Evolutionary conservation across 768 basidiomycete species (phyloP).

Genomic region (Botryobasidium botryosum): DNA sequence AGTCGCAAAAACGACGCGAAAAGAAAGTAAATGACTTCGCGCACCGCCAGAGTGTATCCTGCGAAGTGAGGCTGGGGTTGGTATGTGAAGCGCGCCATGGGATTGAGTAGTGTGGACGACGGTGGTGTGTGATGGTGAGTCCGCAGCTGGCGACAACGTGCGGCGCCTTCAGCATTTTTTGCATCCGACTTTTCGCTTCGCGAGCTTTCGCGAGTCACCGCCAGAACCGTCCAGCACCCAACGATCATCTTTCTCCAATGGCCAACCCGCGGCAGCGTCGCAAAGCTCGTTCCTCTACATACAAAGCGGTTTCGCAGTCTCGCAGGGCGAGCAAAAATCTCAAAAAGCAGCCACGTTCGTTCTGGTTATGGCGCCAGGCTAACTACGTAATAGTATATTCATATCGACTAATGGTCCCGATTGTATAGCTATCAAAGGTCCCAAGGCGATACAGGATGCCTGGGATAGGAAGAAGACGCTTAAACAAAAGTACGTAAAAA

Average conservation of each 20-base stretch:
- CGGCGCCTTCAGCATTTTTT: too few species aligned
- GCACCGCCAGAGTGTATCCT: too few species aligned
- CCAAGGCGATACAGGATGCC: conserved; percentile 59
- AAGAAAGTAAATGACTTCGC: too few species aligned
- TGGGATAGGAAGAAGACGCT: conserved; percentile 85
- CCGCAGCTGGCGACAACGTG: too few species aligned
- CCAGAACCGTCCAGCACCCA: too few species aligned
- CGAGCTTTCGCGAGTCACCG: too few species aligned
- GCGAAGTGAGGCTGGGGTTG: too few species aligned
- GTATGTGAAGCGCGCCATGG: too few species aligned
- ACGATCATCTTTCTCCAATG: conserved; percentile 44
- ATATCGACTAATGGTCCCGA: neutral
- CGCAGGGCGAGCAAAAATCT: conserved; percentile 42
- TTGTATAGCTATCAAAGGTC: conserved; percentile 55
- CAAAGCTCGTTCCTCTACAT: conserved; percentile 63
- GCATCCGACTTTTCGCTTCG: too few species aligned
- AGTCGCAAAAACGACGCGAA: too few species aligned
- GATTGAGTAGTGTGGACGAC: too few species aligned
- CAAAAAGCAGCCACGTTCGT: conserved; percentile 62
- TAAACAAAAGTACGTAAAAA: conserved; percentile 73
- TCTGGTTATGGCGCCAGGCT: neutral
- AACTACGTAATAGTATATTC: neutral
- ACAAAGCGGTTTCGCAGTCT: conserved; percentile 53
- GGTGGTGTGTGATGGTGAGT: too few species aligned
- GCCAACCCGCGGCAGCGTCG: conserved; percentile 87